These are phyloP conservation scores for Dionaea muscipula DNA, from an alignment of 179 eudicot genomes.

Conservation along the genomic window DNA sequence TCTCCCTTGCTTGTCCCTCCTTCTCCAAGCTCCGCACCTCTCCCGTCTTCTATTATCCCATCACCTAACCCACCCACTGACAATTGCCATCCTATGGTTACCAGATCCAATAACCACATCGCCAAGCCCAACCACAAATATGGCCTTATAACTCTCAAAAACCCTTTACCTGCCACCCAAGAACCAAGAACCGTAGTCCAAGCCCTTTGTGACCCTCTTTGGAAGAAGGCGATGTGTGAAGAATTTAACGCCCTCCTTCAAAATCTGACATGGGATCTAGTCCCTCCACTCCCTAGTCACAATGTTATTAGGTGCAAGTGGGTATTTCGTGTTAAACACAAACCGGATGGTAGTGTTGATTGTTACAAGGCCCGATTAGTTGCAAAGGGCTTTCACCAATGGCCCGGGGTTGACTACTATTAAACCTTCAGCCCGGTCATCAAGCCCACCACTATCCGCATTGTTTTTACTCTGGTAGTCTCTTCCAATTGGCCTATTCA, in stretches of 20 bases:
- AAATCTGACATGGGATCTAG: neutral
- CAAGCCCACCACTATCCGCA: neutral
- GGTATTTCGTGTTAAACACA: neutral
- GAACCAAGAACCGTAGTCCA: no score
- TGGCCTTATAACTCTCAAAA: no score
- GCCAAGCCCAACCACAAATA: no score
- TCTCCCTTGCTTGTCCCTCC: no score
- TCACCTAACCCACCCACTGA: no score
- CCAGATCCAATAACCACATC: no score
- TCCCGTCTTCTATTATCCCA: no score
- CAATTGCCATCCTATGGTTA: no score
- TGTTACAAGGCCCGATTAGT: neutral
- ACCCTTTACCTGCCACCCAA: no score
- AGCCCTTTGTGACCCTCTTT: neutral
- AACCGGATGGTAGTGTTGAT: neutral
- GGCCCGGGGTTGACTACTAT: neutral
- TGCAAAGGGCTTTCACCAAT: neutral
- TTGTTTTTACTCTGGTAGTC: neutral
- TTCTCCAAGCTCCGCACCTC: no score
- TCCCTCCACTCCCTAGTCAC: neutral
- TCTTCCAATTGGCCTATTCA: neutral
- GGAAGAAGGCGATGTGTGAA: neutral
- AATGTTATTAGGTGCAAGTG: neutral
- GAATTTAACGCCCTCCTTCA: neutral
- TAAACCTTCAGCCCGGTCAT: neutral